Base-by-base conservation (phyloP, 1,139 yeast species). In the Zygotorulaspora mrakii region DNA sequence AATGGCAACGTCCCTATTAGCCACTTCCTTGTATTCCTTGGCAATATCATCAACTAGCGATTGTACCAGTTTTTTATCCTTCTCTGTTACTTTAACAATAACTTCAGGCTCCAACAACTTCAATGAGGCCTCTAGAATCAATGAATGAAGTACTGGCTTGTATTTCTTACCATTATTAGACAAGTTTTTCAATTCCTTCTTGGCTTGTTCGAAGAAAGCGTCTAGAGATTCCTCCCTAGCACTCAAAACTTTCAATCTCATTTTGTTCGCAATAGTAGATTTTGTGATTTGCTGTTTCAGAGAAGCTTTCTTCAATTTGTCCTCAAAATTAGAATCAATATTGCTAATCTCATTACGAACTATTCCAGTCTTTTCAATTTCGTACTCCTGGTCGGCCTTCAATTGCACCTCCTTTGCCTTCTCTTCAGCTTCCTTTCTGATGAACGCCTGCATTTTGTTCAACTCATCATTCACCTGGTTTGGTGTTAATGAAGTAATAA, bases 341-440 rank as follows among this genome's bases (percentile, higher is more conserved):
- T 91, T 80, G 34, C 94, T 82, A 42, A 85, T 84, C 69, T 91
- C 98, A 10, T 88, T 76, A 59, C 97, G 83, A 39, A 94, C 97
- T 58, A 91, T 79, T 40, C 87, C 80, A 16, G 96, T 94, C 73
- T 91, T 94, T 67, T 91, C 98, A 59, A 91, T 88, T 67, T 94
- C 97, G 65, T 91, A 94, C 68, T 94, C 99, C 68, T 94, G 98
- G 64, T 94, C 95, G 30, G 97, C 96, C 73, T 91, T 94, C 61
- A 91, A 74, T 65, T 76, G 82, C 61, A 94, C 88, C 67, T 94
- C 99, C 67, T 85, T 86, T 50, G 98, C 96, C 73, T 94, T 94
- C 68, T 94, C 99, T 59, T 89, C 94, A 26, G 98, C 98, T 71
- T 94, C 99, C 77, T 89, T 89, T 71, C 83, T 86, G 74, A 94